Base-by-base conservation (phyloP, 208 protist genomes). In the Trypanosoma cruzi region DNA sequence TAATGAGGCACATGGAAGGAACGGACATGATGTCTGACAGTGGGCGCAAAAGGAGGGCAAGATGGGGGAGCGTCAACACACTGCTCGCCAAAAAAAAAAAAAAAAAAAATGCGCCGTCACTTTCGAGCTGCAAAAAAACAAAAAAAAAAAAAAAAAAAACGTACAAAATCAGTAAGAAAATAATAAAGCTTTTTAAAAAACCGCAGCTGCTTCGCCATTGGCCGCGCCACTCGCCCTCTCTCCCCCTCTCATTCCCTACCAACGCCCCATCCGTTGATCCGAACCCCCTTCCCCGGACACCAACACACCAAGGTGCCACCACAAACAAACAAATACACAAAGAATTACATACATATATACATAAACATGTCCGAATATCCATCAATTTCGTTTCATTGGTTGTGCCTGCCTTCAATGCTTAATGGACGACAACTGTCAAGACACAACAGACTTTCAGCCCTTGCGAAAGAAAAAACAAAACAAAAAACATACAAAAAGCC, bases 151-250 rank as follows among this genome's bases (percentile, higher is more conserved):
- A 16, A 44, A 4, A 44, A 44, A 44, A 20, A 20, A 14, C 18
- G 18, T 44, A 44, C 40, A 44, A 48, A 44, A 1, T 44, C 14
- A 34, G 18, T 5, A 36, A 34, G 32, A 22, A 26, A 29, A 70
- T 20, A 71, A 4, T n/a, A 71, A 71, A 4, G 63, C 54, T 18
- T 24, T 2, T 6, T 29, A 40, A 36, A 55, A 49, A 40, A n/a
- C n/a, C n/a, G n/a, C n/a, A n/a, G n/a, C n/a, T n/a, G n/a, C n/a
- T 13, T 13, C 37, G 13, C 37, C 37, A 44, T 16, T 13, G 37
- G 37, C 13, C 37, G 5, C 13, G 37, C 37, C 37, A 16, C 49
- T 54, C 49, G 4, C 22, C 5, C 49, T 8, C 8, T 54, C 22
- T 54, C 18, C 18, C 49, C 49, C n/a, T 26, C 14, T 26, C 49